Base-by-base conservation (phyloP, 1,139 yeast species). In the Meyerozyma carpophila region DNA sequence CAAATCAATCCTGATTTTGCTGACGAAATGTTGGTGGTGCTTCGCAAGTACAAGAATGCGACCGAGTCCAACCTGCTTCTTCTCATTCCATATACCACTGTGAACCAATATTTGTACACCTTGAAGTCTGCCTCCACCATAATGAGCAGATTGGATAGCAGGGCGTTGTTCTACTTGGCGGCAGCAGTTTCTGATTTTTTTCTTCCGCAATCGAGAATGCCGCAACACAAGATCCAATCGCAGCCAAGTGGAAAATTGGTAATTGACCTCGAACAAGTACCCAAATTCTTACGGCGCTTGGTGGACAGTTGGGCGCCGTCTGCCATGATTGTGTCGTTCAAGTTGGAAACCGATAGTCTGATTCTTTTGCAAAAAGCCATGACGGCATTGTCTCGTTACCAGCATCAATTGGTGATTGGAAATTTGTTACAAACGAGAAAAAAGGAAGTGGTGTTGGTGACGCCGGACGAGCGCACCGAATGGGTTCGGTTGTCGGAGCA, bases 131-230 rank as follows among this genome's bases (percentile, higher is more conserved):
- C 88, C 11, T 86, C 95, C 1, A 75, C 76, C 49, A 68, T 74
- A 42, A 62, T 93, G 54, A 75, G 81, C 39, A 62, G 66, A 2
- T 66, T 80, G 41, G 81, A 79, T 4, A 60, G 74, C 2, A 67
- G 68, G 45, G 88, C 89, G 0, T 61, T 93, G 40, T 87, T 93
- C 58, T 94, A 85, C 63, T 72, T 93, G 48, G 98, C 98, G 0
- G 98, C 98, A 4, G 98, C 98, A 0, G 99, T 93, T 0, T 87
- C 96, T 5, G 99, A 93, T 62, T 93, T 94, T 63, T 93, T 90
- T 66, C 73, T 93, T 38, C 99, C 98, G 2, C 80, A 79, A 45
- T 82, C 91, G 2, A 75, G 87, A 51, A 73, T 89, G 58, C 95
- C 98, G 1, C 89, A 88, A 55, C 99, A 93, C 64, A 93, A 93